Conservation (phyloP, 1,284 basidiomycete species). For the Cutaneotrichosporon sp. region DNA sequence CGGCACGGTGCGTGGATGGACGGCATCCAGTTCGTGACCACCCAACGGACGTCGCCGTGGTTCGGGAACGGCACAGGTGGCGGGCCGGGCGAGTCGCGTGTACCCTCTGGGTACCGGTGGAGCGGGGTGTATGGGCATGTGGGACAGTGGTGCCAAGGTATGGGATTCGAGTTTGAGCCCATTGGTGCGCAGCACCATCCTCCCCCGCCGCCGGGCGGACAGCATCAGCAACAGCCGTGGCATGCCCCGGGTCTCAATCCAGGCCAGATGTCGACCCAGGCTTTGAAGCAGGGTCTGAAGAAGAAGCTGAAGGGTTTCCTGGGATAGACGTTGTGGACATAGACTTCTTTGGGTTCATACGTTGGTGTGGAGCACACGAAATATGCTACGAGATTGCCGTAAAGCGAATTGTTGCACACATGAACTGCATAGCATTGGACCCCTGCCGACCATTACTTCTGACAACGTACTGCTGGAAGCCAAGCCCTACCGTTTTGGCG, state of each 20-base stretch:
- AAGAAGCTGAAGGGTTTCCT: background rate
- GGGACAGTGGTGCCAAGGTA: background rate
- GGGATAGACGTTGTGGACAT: no score
- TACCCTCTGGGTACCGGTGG: conserved; percentile 5
- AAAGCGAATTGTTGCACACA: no score
- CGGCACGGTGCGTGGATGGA: conserved; percentile 14
- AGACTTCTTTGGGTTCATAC: no score
- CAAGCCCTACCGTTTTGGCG: no score
- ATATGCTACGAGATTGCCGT: no score
- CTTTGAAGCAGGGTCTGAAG: background rate
- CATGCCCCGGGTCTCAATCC: background rate
- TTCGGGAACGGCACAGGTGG: conserved; percentile 8
- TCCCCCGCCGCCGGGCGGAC: background rate
- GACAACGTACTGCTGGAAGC: no score
- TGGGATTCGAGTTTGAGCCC: conserved; percentile 9
- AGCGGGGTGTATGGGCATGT: conserved; percentile 2
- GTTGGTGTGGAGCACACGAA: no score
- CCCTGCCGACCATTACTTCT: no score
- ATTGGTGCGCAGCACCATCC: background rate
- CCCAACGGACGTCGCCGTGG: conserved; percentile 5
- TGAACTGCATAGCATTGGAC: no score
- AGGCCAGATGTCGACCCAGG: background rate
- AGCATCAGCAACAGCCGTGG: background rate
- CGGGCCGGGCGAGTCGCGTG: conserved; percentile 6
- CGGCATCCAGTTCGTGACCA: conserved; percentile 15